Percentiles rank a stretch among this genome's conserved stretches.
phyloP scores from a whole-genome alignment of 257 asterid species.

The Solanum dulcamara region DNA sequence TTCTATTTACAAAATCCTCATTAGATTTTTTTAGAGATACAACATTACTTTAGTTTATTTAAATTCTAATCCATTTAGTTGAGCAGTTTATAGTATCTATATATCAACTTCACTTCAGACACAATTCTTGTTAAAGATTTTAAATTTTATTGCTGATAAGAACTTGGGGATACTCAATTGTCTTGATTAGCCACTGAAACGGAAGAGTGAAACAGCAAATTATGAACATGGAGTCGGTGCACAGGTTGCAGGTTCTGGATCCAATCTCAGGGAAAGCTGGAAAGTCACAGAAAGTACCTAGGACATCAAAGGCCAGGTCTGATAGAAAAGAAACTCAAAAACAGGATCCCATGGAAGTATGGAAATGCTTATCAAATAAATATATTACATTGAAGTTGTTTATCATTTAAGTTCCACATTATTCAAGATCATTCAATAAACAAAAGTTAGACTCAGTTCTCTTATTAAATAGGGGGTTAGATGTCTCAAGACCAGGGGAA shows the following conservation, averaged over 20 bases:
- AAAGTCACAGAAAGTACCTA: conserved; percentile 57
- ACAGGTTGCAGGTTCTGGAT: conserved; percentile 29
- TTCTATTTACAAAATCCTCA: background rate
- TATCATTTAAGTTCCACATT: background rate
- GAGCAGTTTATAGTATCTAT: background rate
- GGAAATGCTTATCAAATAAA: conserved; percentile 10
- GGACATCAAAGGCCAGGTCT: conserved; percentile 74
- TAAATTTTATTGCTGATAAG: background rate
- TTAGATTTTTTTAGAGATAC: background rate
- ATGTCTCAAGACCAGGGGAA: conserved; percentile 75
- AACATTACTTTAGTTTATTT: background rate
- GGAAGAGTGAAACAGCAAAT: conserved; percentile 38
- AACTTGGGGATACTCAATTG: conserved; percentile 1
- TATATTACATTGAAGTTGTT: background rate
- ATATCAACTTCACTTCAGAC: background rate
- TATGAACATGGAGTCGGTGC: conserved; percentile 36
- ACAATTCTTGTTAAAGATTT: background rate
- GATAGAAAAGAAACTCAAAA: conserved; percentile 80
- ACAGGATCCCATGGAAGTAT: conserved; percentile 97
- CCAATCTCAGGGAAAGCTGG: conserved; percentile 67
- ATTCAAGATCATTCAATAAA: conserved; percentile 8
- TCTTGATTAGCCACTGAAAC: conserved; percentile 44
- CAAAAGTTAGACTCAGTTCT: conserved; percentile 3
- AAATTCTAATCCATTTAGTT: background rate
- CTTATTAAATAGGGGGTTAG: conserved; percentile 56